These are phyloP conservation scores for Lepidium sativum DNA, from an alignment of 345 rosid species.

Conservation along the genomic window DNA sequence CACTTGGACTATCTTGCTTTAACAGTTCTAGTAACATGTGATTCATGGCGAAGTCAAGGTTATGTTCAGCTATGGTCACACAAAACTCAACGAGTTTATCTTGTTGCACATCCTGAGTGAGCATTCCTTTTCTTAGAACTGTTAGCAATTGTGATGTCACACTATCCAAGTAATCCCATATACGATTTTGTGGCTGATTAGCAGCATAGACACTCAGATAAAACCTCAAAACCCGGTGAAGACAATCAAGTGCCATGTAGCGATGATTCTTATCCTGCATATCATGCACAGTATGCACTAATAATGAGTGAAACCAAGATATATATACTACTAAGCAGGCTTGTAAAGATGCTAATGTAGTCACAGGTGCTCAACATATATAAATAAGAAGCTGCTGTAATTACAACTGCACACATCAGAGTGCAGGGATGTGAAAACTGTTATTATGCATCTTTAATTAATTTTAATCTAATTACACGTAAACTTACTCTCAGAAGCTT, in stretches of 20 bases:
- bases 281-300: constrained; percentile 1
- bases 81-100: constrained; percentile 98
- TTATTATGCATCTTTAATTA: not conserved
- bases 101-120: constrained; percentile 93
- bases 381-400: not conserved
- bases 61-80: constrained; percentile 93
- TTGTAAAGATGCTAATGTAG: constrained; percentile 2
- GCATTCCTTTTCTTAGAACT: constrained; percentile 82
- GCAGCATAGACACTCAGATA: constrained; percentile 94
- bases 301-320: constrained; percentile 13
- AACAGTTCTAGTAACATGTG: constrained; percentile 94
- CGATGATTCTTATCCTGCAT: constrained; percentile 97
- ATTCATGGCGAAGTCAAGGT: constrained; percentile 98
- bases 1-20: constrained; percentile 91
- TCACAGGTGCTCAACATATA: not conserved
- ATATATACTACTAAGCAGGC: not conserved
- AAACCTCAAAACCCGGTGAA: constrained; percentile 93
- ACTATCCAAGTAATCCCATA: constrained; percentile 98
- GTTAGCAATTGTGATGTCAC: constrained; percentile 95
- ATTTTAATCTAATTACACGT: not conserved
- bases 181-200: constrained; percentile 81
- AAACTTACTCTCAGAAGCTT: constrained; percentile 87
- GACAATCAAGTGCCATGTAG: constrained; percentile 93
- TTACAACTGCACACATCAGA: not conserved
- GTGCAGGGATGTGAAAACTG: not conserved